phyloP scores from a whole-genome alignment of 306 rosid genomes.

The Acacia crassicarpa region DNA sequence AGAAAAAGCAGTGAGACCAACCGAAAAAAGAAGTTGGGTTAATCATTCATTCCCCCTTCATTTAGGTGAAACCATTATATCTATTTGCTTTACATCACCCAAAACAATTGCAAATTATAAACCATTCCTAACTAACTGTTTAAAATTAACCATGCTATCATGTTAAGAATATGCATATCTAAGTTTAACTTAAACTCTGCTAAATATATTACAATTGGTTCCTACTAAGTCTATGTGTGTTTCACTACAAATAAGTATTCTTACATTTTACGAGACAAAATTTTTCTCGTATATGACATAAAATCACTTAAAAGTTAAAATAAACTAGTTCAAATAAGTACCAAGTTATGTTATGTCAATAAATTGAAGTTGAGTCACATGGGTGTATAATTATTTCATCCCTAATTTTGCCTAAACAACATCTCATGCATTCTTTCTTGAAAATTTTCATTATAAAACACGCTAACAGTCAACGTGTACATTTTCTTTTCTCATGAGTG shows the following conservation, averaged over 20 bases:
- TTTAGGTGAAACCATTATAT: slow-evolving; percentile 14
- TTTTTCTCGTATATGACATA: no score
- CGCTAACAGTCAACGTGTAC: background rate
- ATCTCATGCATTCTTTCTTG: background rate
- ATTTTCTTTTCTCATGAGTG: no score
- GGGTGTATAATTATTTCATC: background rate
- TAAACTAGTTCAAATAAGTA: no score
- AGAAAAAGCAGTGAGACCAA: slow-evolving; percentile 9
- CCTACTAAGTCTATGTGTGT: background rate
- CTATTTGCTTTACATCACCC: background rate
- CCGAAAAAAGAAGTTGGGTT: background rate
- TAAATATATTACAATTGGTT: background rate
- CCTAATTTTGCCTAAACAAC: background rate
- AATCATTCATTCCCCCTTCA: slow-evolving; percentile 27
- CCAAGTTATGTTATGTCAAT: background rate
- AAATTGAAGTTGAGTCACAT: background rate
- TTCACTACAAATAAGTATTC: no score
- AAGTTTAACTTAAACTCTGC: background rate
- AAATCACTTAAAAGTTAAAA: no score
- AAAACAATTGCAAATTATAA: background rate
- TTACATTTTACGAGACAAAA: no score
- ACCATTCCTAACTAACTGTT: background rate
- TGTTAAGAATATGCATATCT: background rate
- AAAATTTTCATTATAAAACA: background rate
- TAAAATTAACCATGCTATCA: no score